Base-by-base conservation (phyloP, 805 yeast genomes). In the Myxozyma nipponensis region DNA sequence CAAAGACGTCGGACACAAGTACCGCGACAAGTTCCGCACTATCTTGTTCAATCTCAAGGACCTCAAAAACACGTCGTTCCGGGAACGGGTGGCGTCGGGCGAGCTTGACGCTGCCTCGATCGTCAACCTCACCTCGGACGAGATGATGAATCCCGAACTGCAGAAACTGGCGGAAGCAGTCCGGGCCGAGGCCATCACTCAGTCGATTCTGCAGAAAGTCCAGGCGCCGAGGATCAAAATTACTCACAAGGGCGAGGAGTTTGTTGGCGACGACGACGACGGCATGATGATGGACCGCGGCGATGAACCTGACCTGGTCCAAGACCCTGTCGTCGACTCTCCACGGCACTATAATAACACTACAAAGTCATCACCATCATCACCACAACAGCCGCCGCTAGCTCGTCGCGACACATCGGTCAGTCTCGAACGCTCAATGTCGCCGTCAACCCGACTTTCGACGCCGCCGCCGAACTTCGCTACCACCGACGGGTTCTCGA, bases 241-340 rank as follows among this genome's bases (percentile, higher is more conserved):
- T 61, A 86, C 96, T 2, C 95, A 88, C 65, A 86, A 84, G 65
- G 96, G 96, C 23, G 95, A 89, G 54, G 90, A 85, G 62, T 66
- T 85, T n/a, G 75, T 86, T 4, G 95, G 84, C 49, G 71, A 67
- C 38, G 78, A 74, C 22, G 77, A 73, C 36, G 65, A 63, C 42
- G 66, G 50, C 24, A 28, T 13, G 13, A 28, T 28, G 7, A 9
- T 13, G 7, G 19, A n/a, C 17, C 19, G 6, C 15, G 19, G 6
- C 17, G 6, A 6, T 10, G n/a, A 35, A 18, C 38, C 38, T 7
- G 38, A 35, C 6, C 15, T n/a, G 17, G 15, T 35, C 15, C 9
- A 10, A 17, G 9, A 13, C 6, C 19, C 15, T n/a, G 38, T 10
- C 38, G 21, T 13, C 15, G 9, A 18, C 15, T 7, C 6, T 35